Percentiles rank a stretch among this genome's conserved stretches.
phyloP scores from a whole-genome alignment of 2,329 filamentous ascomycete species.

The Diplodia seriata region DNA sequence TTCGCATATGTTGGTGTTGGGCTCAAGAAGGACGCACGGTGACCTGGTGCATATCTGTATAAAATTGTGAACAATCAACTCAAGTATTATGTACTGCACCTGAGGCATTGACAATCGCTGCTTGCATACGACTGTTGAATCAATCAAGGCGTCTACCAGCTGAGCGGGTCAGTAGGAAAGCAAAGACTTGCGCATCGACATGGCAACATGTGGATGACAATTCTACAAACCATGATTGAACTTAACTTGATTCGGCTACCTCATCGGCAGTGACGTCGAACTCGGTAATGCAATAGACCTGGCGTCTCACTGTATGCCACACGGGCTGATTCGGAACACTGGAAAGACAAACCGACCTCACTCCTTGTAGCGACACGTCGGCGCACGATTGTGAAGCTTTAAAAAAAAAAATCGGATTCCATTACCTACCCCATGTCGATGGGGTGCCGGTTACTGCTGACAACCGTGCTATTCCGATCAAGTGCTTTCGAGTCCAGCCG shows the following conservation, averaged over 20 bases:
- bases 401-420: constrained; percentile 17
- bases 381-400: background rate
- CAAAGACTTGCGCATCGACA: background rate
- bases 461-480: constrained; percentile 1
- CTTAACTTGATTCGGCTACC: background rate
- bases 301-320: background rate
- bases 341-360: background rate
- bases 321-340: background rate
- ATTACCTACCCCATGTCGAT: constrained; percentile 3
- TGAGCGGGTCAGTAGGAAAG: background rate
- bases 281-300: background rate
- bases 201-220: background rate
- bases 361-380: background rate
- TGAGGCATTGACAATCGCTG: too few species aligned
- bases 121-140: constrained; percentile 12
- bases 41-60: background rate
- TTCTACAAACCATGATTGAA: background rate
- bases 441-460: background rate
- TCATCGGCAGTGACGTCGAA: background rate
- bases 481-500: constrained; percentile 19
- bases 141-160: background rate
- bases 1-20: background rate
- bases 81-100: background rate
- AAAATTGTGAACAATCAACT: background rate
- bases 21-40: background rate